Conservation (phyloP, 108 stramenopile species). For the Cyclotella choctawhatcheeana region DNA sequence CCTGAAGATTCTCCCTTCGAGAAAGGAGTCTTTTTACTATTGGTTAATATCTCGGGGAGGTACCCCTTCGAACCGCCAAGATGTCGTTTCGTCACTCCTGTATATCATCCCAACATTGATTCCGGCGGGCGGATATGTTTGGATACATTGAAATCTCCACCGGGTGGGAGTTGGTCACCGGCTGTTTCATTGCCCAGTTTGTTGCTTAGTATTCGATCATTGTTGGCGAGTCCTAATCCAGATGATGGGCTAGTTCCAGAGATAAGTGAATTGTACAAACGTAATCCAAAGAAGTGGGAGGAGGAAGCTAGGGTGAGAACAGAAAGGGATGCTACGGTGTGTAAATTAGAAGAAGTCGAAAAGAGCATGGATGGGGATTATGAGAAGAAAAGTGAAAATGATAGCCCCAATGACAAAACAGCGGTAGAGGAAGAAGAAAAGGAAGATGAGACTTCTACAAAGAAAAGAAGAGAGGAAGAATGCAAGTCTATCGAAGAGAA, state of each 20-base stretch:
- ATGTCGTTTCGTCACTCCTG: constrained; percentile 71
- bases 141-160: constrained; percentile 65
- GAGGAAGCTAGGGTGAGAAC: constrained; percentile 45
- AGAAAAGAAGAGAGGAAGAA: not conserved
- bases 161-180: constrained; percentile 72
- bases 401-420: not conserved
- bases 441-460: not conserved
- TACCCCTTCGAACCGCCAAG: constrained; percentile 80
- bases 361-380: constrained; percentile 21
- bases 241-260: constrained; percentile 81
- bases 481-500: not conserved
- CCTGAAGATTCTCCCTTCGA: constrained; percentile 72
- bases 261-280: constrained; percentile 58
- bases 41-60: constrained; percentile 50
- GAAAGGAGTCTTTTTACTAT: constrained; percentile 62
- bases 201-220: constrained; percentile 66
- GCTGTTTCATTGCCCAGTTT: constrained; percentile 72
- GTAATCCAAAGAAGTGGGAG: constrained; percentile 31
- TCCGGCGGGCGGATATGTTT: constrained; percentile 72
- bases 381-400: not conserved
- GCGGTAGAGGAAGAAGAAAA: not conserved
- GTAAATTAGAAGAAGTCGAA: constrained; percentile 42
- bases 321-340: constrained; percentile 43
- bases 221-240: constrained; percentile 73
- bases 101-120: constrained; percentile 79